Evolutionary conservation across 1,284 basidiomycete species (phyloP).

Genomic region (Flammula alnicola): DNA sequence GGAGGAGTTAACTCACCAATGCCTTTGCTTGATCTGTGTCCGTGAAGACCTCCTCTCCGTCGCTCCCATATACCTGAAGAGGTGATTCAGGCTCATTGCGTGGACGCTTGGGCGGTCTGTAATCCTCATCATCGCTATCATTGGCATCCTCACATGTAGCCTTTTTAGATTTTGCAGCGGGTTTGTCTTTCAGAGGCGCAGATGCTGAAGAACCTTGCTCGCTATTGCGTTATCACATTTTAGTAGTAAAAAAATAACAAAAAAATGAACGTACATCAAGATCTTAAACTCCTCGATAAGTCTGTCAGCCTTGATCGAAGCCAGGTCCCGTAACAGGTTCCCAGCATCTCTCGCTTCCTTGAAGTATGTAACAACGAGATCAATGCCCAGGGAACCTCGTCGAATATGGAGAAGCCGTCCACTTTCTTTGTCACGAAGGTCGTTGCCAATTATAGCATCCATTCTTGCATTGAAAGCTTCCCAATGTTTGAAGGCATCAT

Average conservation of each 20-base stretch:
- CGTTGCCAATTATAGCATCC: slow-evolving; percentile 20
- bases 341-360: neutral
- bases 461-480: slow-evolving; percentile 23
- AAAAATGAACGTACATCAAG: slow-evolving; percentile 1
- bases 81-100: slow-evolving; percentile 1
- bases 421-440: slow-evolving; percentile 10
- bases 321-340: slow-evolving; percentile 4
- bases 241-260: neutral
- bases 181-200: neutral
- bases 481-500: neutral
- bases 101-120: neutral
- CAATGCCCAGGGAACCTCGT: slow-evolving; percentile 19
- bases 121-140: slow-evolving; percentile 5
- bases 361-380: slow-evolving; percentile 20
- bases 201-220: neutral
- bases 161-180: neutral
- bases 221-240: neutral
- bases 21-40: neutral
- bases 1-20: neutral
- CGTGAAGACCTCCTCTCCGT: slow-evolving; percentile 7
- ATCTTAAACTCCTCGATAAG: slow-evolving; percentile 8
- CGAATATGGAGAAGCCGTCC: slow-evolving; percentile 18
- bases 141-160: neutral
- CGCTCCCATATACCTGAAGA: neutral
- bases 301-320: slow-evolving; percentile 11